A percentile compares a stretch with the other conserved stretches of the same genome.
Evolutionary conservation across 164 flowering plant species (phyloP).

Genomic region (Litsea cubeba): DNA sequence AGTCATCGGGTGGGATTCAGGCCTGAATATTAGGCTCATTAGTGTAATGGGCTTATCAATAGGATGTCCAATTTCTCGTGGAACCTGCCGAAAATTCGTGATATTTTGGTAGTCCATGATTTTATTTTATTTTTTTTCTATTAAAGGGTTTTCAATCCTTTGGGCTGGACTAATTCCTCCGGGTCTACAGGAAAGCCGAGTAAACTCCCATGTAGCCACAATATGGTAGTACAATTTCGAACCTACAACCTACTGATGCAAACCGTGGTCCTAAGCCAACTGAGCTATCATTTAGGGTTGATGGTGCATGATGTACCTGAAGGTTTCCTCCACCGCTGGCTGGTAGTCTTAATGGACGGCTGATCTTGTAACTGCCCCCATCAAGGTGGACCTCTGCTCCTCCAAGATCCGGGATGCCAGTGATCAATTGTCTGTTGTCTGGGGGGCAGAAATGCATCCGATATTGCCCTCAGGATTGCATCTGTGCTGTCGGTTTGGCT

Average conservation of each 20-base stretch:
- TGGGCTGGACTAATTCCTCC: neutral
- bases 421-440: conserved; percentile 1
- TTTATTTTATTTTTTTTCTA: too few relatives aligned
- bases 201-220: neutral
- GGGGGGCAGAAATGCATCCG: conserved; percentile 6
- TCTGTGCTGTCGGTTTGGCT: conserved; percentile 14
- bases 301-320: conserved; percentile 1
- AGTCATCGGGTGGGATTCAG: too few relatives aligned
- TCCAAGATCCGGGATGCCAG: conserved; percentile 13
- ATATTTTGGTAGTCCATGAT: too few relatives aligned
- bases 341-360: conserved; percentile 12
- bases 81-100: too few relatives aligned
- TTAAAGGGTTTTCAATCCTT: too few relatives aligned
- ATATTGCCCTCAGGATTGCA: conserved; percentile 9
- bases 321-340: conserved; percentile 12
- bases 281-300: too few relatives aligned
- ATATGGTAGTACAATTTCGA: neutral
- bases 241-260: neutral
- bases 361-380: conserved; percentile 14
- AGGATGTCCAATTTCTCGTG: too few relatives aligned
- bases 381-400: conserved; percentile 14
- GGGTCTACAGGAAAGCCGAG: neutral
- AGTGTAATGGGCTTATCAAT: too few relatives aligned
- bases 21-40: too few relatives aligned
- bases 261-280: neutral